Percentiles rank a stretch among this genome's conserved stretches.
Evolutionary conservation across 2,329 filamentous ascomycete genomes (phyloP).

Genomic region (Biscogniauxia mediterranea): DNA sequence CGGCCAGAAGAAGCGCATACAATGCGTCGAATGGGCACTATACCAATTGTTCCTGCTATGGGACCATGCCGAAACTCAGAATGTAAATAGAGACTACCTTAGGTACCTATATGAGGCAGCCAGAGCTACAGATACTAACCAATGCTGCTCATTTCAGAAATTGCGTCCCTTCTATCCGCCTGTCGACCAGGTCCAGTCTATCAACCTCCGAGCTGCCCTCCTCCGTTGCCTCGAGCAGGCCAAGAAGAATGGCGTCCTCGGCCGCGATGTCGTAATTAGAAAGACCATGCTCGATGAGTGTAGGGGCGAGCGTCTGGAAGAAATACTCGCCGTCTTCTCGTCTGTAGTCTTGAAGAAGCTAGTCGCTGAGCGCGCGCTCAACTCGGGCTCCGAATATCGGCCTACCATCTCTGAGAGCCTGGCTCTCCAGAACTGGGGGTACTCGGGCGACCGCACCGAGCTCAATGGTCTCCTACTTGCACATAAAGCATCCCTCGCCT

Average conservation of each 20-base stretch:
- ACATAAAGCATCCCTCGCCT: constrained; percentile 66
- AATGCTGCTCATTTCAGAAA: constrained; percentile 56
- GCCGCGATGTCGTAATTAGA: constrained; percentile 74
- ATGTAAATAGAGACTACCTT: constrained; percentile 49
- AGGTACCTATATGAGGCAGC: no score
- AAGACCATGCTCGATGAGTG: constrained; percentile 98
- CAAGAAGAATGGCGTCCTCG: constrained; percentile 83
- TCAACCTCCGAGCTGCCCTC: constrained; percentile 83
- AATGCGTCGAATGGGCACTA: constrained; percentile 85
- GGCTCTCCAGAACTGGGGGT: constrained; percentile 59
- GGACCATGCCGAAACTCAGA: constrained; percentile 72
- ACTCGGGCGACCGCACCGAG: constrained; percentile 50
- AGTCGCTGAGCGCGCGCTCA: constrained; percentile 44
- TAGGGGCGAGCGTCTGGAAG: constrained; percentile 85
- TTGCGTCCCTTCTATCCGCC: constrained; percentile 89
- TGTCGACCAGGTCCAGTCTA: constrained; percentile 82
- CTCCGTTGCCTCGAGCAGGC: constrained; percentile 77
- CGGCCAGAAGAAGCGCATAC: constrained; percentile 79
- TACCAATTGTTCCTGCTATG: constrained; percentile 83
- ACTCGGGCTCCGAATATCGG: constrained; percentile 35
- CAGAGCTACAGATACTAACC: constrained; percentile 7
- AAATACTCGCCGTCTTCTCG: constrained; percentile 81
- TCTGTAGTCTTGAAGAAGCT: constrained; percentile 75
- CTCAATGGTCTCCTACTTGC: constrained; percentile 70
- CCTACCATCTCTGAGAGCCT: constrained; percentile 53